Conservation (phyloP, 2,329 filamentous ascomycete species). For the Fusarium tjaetaba region DNA sequence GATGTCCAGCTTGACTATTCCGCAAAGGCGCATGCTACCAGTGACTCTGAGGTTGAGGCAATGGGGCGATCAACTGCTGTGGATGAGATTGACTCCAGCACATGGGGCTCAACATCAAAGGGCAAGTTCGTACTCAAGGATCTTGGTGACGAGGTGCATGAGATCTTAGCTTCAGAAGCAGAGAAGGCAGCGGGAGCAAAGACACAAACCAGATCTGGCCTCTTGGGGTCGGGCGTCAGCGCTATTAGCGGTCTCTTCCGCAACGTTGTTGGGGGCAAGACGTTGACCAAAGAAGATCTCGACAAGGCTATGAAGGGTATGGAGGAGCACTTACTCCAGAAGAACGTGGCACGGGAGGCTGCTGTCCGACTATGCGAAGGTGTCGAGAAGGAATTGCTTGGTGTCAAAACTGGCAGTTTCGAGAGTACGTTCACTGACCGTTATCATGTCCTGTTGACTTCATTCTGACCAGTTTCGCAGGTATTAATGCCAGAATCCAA, state of each 20-base stretch:
- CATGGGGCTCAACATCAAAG: conserved; percentile 87
- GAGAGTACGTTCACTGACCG: conserved; percentile 64
- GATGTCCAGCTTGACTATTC: conserved; percentile 90
- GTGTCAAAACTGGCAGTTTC: conserved; percentile 91
- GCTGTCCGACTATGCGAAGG: conserved; percentile 90
- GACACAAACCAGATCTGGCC: conserved; percentile 63
- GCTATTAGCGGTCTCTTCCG: conserved; percentile 90
- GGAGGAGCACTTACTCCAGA: conserved; percentile 92
- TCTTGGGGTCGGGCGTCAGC: conserved; percentile 82
- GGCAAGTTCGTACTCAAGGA: conserved; percentile 96
- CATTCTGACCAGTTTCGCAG: conserved; percentile 46
- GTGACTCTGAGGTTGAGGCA: conserved; percentile 62
- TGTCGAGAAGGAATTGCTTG: conserved; percentile 88
- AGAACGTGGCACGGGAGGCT: conserved; percentile 96
- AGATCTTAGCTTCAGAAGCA: conserved; percentile 81
- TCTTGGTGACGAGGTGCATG: conserved; percentile 90
- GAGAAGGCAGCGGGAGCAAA: conserved; percentile 63
- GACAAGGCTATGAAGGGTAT: conserved; percentile 94
- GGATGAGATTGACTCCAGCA: conserved; percentile 78
- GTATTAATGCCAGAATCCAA: conserved; percentile 83
- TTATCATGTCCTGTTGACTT: neutral
- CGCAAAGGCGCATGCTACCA: conserved; percentile 63
- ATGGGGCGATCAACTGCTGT: conserved; percentile 66
- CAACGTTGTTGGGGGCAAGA: conserved; percentile 95
- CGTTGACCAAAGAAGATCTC: conserved; percentile 86